These are phyloP conservation scores for Trebouxia gelatinosa DNA, from an alignment of 163 green algal species.

Conservation along the genomic window DNA sequence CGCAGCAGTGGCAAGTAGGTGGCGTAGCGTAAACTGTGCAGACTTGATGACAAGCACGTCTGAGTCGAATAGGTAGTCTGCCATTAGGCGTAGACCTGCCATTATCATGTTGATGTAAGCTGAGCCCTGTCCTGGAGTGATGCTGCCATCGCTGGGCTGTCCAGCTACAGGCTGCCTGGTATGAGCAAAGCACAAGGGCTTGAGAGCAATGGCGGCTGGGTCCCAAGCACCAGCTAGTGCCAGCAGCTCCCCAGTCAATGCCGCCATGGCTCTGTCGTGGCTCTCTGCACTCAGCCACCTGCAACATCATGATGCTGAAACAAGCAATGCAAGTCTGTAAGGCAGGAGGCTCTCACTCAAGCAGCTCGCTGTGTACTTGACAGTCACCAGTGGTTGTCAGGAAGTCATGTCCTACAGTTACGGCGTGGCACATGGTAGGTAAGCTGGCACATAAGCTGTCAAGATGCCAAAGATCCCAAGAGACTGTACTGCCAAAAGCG, in stretches of 20 bases:
- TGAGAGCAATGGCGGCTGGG: conserved; percentile 40
- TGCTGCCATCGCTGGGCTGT: background rate
- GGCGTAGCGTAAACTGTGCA: conserved; percentile 32
- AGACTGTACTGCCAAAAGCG: too few relatives aligned
- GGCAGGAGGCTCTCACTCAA: too few relatives aligned
- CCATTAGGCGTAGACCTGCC: conserved; percentile 40
- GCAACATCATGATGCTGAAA: too few relatives aligned
- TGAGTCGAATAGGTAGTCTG: conserved; percentile 44
- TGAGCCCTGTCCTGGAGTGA: background rate
- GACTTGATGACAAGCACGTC: conserved; percentile 32
- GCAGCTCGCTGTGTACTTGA: too few relatives aligned
- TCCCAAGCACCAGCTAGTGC: conserved; percentile 46
- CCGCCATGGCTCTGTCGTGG: conserved; percentile 39
- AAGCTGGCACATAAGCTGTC: too few relatives aligned
- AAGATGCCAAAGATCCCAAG: too few relatives aligned
- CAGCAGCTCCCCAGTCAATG: conserved; percentile 46
- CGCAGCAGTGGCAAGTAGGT: conserved; percentile 31
- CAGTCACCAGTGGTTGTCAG: too few relatives aligned
- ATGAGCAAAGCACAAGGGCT: background rate
- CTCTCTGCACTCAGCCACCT: conserved; percentile 39
- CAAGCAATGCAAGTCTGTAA: too few relatives aligned
- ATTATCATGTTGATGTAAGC: conserved; percentile 7
- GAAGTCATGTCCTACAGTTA: too few relatives aligned
- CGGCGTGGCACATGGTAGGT: too few relatives aligned
- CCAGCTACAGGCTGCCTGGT: background rate